phyloP scores from a whole-genome alignment of 257 asterid genomes.

The Oldenlandia corymbosa region DNA sequence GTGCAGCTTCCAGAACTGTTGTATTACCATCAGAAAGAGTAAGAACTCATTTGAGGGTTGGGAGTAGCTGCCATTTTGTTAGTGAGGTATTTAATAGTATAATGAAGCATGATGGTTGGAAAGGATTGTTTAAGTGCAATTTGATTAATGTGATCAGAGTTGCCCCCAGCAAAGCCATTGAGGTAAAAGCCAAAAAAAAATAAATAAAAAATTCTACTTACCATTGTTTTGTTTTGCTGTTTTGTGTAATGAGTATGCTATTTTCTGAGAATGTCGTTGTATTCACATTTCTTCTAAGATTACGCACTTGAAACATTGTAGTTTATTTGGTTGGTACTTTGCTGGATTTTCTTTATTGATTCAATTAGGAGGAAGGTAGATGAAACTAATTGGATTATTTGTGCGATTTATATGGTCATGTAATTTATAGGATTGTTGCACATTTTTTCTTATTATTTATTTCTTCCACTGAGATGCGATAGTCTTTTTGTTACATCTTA shows the following conservation, averaged over 20 bases:
- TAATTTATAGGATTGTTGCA: too few relatives aligned
- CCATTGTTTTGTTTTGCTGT: not conserved
- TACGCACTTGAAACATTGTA: too few relatives aligned
- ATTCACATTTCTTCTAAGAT: not conserved
- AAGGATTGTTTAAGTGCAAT: conserved; percentile 89
- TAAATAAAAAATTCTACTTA: not conserved
- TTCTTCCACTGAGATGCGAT: too few relatives aligned
- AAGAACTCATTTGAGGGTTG: conserved; percentile 96
- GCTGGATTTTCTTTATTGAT: too few relatives aligned
- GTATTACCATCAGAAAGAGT: conserved; percentile 95
- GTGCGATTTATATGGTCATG: too few relatives aligned
- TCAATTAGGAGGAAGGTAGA: too few relatives aligned
- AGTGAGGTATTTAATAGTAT: conserved; percentile 68
- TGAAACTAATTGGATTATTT: too few relatives aligned
- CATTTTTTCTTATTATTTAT: too few relatives aligned
- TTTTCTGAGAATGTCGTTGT: not conserved
- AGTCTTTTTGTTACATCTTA: too few relatives aligned
- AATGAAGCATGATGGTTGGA: conserved; percentile 83
- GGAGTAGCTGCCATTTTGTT: conserved; percentile 72
- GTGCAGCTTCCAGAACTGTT: conserved; percentile 84
- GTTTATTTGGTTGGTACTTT: too few relatives aligned
- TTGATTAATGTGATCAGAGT: conserved; percentile 87
- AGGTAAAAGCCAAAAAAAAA: conserved; percentile 49
- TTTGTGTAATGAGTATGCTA: not conserved
- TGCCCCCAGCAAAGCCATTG: conserved; percentile 95